Percentiles rank a stretch among this genome's conserved stretches.
These are phyloP conservation scores for Polygonum aviculare DNA, from an alignment of 148 eudicot genomes.

Conservation along the genomic window DNA sequence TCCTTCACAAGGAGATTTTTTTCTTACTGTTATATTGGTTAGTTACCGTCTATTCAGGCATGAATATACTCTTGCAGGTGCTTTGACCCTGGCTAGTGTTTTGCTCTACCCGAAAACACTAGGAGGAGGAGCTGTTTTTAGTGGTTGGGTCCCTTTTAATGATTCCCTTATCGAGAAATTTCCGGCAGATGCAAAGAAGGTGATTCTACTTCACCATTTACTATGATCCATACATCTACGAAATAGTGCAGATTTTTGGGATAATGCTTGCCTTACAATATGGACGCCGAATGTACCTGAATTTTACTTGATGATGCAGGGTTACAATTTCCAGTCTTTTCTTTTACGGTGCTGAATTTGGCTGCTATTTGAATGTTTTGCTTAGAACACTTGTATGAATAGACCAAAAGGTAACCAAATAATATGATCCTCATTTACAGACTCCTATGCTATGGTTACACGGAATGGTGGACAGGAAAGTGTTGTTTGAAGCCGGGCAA, in stretches of 20 bases:
- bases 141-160: conserved; percentile 97
- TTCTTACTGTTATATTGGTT: too few species aligned
- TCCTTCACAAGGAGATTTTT: neutral
- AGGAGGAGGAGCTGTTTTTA: conserved; percentile 94
- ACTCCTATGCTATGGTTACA: conserved; percentile 93
- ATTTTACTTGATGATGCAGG: too few species aligned
- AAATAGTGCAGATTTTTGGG: too few species aligned
- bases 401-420: too few species aligned
- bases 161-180: conserved; percentile 49
- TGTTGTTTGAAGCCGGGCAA: conserved; percentile 94
- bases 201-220: conserved; percentile 12
- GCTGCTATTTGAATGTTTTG: too few species aligned
- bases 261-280: too few species aligned
- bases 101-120: conserved; percentile 77
- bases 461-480: conserved; percentile 78
- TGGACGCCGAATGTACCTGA: too few species aligned
- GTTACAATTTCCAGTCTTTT: too few species aligned
- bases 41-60: neutral
- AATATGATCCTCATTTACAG: conserved; percentile 24
- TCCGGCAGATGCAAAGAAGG: conserved; percentile 78
- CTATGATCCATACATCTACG: neutral
- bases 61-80: conserved; percentile 40
- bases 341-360: too few species aligned
- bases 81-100: conserved; percentile 93
- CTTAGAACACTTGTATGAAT: too few species aligned